phyloP scores from a whole-genome alignment of 139 green algal genomes.

The Tetratostichococcus sp. region DNA sequence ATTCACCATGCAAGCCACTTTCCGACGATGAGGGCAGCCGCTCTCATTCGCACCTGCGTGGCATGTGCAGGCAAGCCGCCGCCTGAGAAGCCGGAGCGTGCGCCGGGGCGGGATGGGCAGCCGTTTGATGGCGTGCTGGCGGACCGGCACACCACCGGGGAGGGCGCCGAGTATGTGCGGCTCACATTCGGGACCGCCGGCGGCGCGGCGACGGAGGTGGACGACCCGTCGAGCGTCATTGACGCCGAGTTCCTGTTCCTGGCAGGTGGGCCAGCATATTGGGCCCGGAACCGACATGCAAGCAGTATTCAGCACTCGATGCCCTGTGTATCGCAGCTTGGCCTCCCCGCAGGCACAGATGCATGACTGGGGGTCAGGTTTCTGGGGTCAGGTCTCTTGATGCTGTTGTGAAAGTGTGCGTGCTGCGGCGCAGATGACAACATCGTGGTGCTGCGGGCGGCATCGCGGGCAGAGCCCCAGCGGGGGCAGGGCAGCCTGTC shows the following conservation, averaged over 20 bases:
- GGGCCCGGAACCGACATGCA: no score
- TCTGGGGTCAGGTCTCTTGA: no score
- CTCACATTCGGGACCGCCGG: constrained; percentile 19
- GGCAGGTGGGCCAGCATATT: constrained; percentile 6
- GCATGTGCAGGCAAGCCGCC: constrained; percentile 4
- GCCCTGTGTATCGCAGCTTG: no score
- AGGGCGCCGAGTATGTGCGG: constrained; percentile 34
- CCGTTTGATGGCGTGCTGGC: constrained; percentile 14
- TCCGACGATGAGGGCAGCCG: no score
- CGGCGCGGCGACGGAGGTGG: constrained; percentile 9
- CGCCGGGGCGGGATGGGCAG: constrained; percentile 1
- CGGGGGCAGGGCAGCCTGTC: constrained; percentile 15
- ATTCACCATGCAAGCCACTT: no score
- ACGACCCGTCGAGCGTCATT: constrained; percentile 23
- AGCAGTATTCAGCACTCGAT: no score
- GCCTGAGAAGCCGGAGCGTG: constrained; percentile 26
- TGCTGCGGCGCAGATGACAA: constrained; percentile 24
- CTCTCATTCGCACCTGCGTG: no score
- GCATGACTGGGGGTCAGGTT: no score
- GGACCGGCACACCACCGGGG: constrained; percentile 26
- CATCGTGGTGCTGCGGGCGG: constrained; percentile 33
- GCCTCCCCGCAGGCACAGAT: no score
- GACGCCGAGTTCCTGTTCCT: constrained; percentile 53
- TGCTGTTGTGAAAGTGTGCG: not conserved
- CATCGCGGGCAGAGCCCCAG: constrained; percentile 19